phyloP scores from a whole-genome alignment of 352 stramenopile genomes.

The Globisporangium recalcitrans region DNA sequence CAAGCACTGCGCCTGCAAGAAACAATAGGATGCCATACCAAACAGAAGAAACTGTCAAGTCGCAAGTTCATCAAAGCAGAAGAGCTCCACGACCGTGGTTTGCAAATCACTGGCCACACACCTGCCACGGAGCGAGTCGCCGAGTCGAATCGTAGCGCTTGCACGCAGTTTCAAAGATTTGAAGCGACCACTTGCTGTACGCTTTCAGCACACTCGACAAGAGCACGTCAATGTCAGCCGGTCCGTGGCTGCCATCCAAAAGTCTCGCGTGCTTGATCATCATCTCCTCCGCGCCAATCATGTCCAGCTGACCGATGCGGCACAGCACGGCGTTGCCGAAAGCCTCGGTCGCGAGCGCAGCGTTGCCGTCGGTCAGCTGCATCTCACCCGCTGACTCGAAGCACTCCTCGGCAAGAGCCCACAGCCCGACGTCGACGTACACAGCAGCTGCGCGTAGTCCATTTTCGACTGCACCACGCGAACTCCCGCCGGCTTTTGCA shows the following conservation, averaged over 20 bases:
- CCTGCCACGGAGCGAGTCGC: conserved; percentile 60
- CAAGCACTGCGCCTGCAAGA: conserved; percentile 42
- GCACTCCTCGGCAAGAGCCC: conserved; percentile 43
- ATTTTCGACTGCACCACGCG: conserved; percentile 45
- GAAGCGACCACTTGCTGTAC: conserved; percentile 49
- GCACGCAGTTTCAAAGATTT: conserved; percentile 41
- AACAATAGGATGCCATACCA: neutral
- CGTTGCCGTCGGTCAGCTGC: conserved; percentile 30
- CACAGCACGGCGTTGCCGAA: conserved; percentile 61
- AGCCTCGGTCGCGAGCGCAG: conserved; percentile 39
- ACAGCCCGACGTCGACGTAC: conserved; percentile 51
- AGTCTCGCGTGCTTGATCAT: conserved; percentile 32
- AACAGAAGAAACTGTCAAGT: neutral
- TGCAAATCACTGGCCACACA: conserved; percentile 14
- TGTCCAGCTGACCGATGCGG: conserved; percentile 49
- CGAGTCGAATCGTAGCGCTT: conserved; percentile 43
- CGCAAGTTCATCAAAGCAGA: neutral
- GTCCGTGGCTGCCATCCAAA: conserved; percentile 25
- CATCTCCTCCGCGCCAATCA: conserved; percentile 51
- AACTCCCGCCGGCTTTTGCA: conserved; percentile 46
- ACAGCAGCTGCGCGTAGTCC: conserved; percentile 38
- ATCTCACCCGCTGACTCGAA: conserved; percentile 55
- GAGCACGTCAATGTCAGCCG: conserved; percentile 51
- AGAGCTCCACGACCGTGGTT: neutral
- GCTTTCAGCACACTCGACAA: conserved; percentile 50